Percentiles rank a stretch among this genome's conserved stretches.
These are phyloP conservation scores for Candida sanyiensis DNA, from an alignment of 805 yeast genomes.

Conservation along the genomic window DNA sequence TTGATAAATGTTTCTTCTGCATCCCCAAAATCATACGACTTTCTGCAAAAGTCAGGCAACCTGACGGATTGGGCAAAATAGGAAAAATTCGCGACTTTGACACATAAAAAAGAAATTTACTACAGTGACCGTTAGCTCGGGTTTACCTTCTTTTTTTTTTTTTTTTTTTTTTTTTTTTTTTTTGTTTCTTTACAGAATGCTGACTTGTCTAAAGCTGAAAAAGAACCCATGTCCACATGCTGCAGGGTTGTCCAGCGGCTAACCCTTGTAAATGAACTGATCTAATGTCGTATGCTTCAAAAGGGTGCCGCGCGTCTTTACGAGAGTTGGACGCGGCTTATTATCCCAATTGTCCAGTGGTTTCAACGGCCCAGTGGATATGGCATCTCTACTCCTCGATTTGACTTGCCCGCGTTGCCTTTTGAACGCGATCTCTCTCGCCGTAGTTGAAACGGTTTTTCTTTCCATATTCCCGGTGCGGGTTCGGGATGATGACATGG, in stretches of 20 bases:
- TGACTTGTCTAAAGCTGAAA: too few species aligned
- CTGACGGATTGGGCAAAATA: not conserved
- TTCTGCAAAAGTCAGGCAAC: slow-evolving; percentile 3
- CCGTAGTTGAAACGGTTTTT: not conserved
- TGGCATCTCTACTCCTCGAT: too few species aligned
- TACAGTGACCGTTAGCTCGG: too few species aligned
- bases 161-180: too few species aligned
- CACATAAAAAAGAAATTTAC: too few species aligned
- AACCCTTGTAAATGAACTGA: slow-evolving; percentile 5
- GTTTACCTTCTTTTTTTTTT: not conserved
- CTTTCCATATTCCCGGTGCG: too few species aligned
- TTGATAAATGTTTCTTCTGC: not conserved
- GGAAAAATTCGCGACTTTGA: slow-evolving; percentile 3
- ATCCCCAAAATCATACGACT: slow-evolving; percentile 15
- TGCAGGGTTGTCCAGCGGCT: not conserved
- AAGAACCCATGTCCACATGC: too few species aligned
- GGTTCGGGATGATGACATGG: slow-evolving; percentile 3
- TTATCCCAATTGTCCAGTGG: not conserved
- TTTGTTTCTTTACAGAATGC: too few species aligned
- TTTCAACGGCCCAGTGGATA: too few species aligned
- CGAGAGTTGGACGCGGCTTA: not conserved
- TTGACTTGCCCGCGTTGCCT: too few species aligned
- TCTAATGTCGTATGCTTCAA: slow-evolving; percentile 16
- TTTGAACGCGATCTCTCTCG: too few species aligned
- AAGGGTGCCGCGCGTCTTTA: slow-evolving; percentile 10